Conservation (phyloP, 345 rosid species). For the Pelargonium nanum region DNA sequence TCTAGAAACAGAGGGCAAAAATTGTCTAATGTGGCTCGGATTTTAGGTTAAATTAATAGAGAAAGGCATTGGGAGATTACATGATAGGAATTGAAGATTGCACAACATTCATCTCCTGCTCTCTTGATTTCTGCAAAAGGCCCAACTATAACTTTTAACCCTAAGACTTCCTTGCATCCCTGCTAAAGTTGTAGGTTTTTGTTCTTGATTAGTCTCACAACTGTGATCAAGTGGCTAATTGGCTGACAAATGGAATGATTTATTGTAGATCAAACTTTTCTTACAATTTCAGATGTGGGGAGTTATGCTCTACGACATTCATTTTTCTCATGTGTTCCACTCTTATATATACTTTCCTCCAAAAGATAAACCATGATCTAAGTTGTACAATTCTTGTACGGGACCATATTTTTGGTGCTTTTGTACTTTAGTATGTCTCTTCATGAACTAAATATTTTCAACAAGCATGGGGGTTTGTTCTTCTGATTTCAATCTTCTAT, state of each 20-base stretch:
- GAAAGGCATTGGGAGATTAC: neutral
- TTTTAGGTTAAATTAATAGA: neutral
- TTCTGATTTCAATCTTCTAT: neutral
- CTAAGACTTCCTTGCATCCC: neutral
- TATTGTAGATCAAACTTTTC: neutral
- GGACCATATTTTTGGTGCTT: too few species aligned
- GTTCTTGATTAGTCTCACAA: neutral
- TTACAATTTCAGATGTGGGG: too few species aligned
- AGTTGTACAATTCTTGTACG: too few species aligned
- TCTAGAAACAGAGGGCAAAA: too few species aligned
- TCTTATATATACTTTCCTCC: too few species aligned
- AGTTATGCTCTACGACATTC: too few species aligned
- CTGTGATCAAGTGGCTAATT: neutral
- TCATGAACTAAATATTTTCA: neutral
- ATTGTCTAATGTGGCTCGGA: neutral
- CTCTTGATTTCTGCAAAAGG: too few species aligned
- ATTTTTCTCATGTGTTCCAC: too few species aligned
- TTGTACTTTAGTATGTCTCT: neutral
- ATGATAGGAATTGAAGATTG: too few species aligned
- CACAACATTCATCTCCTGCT: neutral
- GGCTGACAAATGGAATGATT: neutral
- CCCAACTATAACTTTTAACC: neutral
- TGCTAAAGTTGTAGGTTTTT: neutral
- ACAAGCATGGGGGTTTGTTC: neutral
- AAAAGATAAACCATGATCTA: too few species aligned